Evolutionary conservation across 2,329 filamentous ascomycete species (phyloP), one percentile per base, ranked within the genome.

Genomic region (Grosmannia clavigera): DNA sequence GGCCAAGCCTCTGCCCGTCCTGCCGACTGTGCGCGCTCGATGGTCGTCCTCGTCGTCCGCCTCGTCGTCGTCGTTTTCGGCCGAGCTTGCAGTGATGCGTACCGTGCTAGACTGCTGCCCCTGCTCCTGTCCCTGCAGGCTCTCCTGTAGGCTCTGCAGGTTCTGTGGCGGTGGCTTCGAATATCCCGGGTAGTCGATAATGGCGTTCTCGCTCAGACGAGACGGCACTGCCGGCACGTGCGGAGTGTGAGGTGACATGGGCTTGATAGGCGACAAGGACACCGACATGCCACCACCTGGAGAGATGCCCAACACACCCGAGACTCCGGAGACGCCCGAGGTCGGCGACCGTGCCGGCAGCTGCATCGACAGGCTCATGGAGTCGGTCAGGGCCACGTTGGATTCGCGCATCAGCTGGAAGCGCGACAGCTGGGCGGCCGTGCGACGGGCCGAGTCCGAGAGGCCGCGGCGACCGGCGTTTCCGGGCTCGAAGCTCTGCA

Each of bases 141-240:
- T 16, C 38, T 16, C 22, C 33, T 9, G 9, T 9, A 35, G 38
- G 12, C 38, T 16, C 38, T 16, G 12, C 51, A 12, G 25, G 14
- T 33, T 54, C 29, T 1, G 16, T 12, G 14, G 16, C 51, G 16
- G 29, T 14, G 51, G 27, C 7, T 29, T 31, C 31, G 27, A 5
- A 10, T 35, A 16, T n/a, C 40, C 62, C 22, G 52, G 40, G 67
- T 90, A 87, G 64, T 90, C 87, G 52, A 85, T 84, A 62, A 94
- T 90, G 58, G 89, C 94, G 68, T 95, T 92, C 64, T 94, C 90
- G 68, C 90, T 95, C 27, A 99, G 76, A n/a, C 94, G 83, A 9
- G 92, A 96, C 25, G 92, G 92, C 33, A 97, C 90, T 12, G 92
- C 91, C 3, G 94, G 94, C 0, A 91, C 96, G 69, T 99, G 92